phyloP scores from a whole-genome alignment of 169 alveolate species.

The Haemoproteus tartakovskyi region DNA sequence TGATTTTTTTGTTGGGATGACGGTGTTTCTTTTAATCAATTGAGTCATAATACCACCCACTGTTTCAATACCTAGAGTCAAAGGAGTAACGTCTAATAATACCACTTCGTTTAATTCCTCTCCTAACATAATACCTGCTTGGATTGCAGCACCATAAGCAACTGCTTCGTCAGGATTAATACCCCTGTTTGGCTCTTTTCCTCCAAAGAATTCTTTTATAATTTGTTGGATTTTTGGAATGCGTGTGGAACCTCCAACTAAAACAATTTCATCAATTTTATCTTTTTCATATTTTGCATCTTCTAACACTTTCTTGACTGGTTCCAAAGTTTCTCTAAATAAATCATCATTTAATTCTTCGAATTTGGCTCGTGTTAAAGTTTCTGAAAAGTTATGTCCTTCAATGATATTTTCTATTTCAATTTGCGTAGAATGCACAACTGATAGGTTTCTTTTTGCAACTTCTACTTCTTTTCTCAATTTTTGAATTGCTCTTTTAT shows the following conservation, averaged over 20 bases:
- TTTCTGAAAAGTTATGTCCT: constrained; percentile 92
- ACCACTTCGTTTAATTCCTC: constrained; percentile 87
- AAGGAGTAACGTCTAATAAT: constrained; percentile 92
- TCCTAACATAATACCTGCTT: constrained; percentile 92
- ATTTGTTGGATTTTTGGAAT: constrained; percentile 93
- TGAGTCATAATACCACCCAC: constrained; percentile 95
- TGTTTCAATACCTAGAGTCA: constrained; percentile 92
- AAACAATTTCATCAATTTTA: constrained; percentile 93
- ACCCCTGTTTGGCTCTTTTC: constrained; percentile 89
- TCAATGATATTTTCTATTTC: constrained; percentile 94
- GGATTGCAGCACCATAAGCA: constrained; percentile 95
- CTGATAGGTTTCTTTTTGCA: constrained; percentile 96
- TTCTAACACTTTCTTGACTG: constrained; percentile 94
- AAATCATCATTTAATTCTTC: constrained; percentile 95
- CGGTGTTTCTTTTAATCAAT: constrained; percentile 90
- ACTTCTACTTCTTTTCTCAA: constrained; percentile 96
- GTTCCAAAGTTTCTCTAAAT: constrained; percentile 93
- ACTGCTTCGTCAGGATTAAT: constrained; percentile 96
- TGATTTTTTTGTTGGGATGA: constrained; percentile 93
- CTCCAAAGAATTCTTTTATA: constrained; percentile 91
- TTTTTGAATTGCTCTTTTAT: constrained; percentile 92
- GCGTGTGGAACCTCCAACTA: constrained; percentile 98
- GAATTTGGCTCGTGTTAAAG: constrained; percentile 96
- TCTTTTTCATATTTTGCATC: constrained; percentile 92
- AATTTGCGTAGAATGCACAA: constrained; percentile 95